Evolutionary conservation across 1,284 basidiomycete genomes (phyloP), one percentile per base, ranked within the genome.

Genomic region (Melanopsichium pennsylvanicum): DNA sequence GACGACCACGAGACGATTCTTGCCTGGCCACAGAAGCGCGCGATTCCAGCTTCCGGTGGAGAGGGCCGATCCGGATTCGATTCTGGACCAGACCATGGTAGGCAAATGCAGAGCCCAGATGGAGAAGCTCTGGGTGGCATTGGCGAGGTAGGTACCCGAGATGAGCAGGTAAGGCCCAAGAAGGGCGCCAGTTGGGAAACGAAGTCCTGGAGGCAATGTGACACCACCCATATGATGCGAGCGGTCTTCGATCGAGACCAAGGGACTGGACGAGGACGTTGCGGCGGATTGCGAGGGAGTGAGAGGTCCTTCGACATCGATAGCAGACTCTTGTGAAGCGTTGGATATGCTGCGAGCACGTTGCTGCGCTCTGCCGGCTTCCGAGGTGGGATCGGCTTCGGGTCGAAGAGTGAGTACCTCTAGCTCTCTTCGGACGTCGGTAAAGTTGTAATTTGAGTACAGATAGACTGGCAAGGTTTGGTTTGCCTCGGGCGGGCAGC

Each of bases 401-500:
- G 34, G 36, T 25, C 41, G 49, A 4, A 74, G 16, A n/a, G 43
- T 50, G 31, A 76, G 56, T 27, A 72, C 52, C 47, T 76, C 73
- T 49, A 78, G 70, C 57, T 78, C 74, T 33, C 76, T 51, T 37
- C 74, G 68, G 26, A 78, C 76, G 36, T 78, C 73, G 38, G 74
- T 74, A 37, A 78, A 78, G 44, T 76, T 76, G 68, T 75, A 76
- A 36, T 78, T 78, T 11, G 76, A 74, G 51, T 78, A 78, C 16
- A 78, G 56, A 35, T 63, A 75, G 26, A 76, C 43, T 7, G 76
- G 75, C 44, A 69, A 26, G 0, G 62, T n/a, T 19, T 55, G 44
- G 7, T 43, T 29, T 3, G 49, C 32, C 32, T 46, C 35, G 11
- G 57, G 35, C 8, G 33, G 32, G 16, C 35, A 41, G 50, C 70